Evolutionary conservation across 371 early-diverging fungal genomes (phyloP).

Genomic region (Apophysomyces elegans): DNA sequence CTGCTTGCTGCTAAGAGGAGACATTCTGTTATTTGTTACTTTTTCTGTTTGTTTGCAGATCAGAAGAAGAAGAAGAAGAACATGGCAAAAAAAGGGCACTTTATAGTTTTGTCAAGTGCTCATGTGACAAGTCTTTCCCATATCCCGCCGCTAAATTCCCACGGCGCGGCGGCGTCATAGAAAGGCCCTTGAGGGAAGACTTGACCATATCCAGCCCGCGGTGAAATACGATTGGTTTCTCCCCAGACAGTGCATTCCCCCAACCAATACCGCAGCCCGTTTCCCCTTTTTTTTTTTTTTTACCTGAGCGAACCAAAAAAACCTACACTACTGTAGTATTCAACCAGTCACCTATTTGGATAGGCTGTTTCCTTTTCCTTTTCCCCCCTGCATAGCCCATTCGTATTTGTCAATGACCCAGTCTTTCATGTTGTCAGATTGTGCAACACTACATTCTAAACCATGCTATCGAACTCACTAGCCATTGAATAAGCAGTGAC

Average conservation of each 20-base stretch:
- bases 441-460: neutral
- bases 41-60: neutral
- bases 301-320: too few species aligned
- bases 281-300: too few species aligned
- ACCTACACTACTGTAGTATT: too few species aligned
- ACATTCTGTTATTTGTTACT: slow-evolving; percentile 7
- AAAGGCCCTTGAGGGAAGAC: neutral
- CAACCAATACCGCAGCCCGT: too few species aligned
- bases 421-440: neutral
- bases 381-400: neutral
- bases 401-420: slow-evolving; percentile 10
- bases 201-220: neutral
- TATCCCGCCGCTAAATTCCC: neutral
- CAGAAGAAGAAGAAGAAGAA: slow-evolving; percentile 3
- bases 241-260: too few species aligned
- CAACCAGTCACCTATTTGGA: neutral
- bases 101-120: neutral
- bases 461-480: too few species aligned
- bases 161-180: slow-evolving; percentile 3
- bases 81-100: neutral
- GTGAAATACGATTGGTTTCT: slow-evolving; percentile 9
- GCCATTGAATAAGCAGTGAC: too few species aligned
- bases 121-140: neutral
- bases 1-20: slow-evolving; percentile 15
- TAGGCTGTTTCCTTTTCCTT: neutral